Evolutionary conservation across 1,139 yeast genomes (phyloP), one percentile per base, ranked within the genome.

Genomic region (Meyerozyma athensensis): DNA sequence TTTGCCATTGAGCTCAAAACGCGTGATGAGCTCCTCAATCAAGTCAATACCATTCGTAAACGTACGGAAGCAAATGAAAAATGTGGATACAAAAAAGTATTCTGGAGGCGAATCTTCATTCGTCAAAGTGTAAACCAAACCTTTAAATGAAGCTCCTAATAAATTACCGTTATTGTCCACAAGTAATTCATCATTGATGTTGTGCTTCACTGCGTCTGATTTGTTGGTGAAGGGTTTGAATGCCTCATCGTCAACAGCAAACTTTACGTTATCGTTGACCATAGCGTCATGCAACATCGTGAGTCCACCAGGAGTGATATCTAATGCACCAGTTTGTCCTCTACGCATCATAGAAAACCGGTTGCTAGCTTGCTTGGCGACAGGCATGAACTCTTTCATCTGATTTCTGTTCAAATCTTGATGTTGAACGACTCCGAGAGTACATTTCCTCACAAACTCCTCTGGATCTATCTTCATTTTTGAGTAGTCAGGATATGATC

Each of bases 111-210:
- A 68, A 19, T 61, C 60, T 53, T 86, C 95, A 55, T 85, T 82
- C 0, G 95, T 86, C 38, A 87, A 61, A 18, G 86, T 67, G 49
- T 72, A 76, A 3, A 89, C 78, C 40, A 87, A 65, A 0, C 90
- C 90, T 48, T 80, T 79, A 49, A 87, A 77, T 0, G 96, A 81
- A 1, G 90, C 90, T 4, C 95, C 96, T 33, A 84, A 60, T 26
- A 87, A 58, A 38, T 70, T 71, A 0, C 83, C 83, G 26, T 70
- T 56, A 5, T 52, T 53, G 40, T 72, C 77, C 19, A 74, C 66
- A 35, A 76, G 52, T 20, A 77, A 58, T 48, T 77, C 81, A 37
- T 69, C 65, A 20, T 66, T 68, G 35, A 58, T 50, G 19, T 53
- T 43, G 12, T 42, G 42, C 6, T 38, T 32, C 4, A 10, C 28